Conservation (phyloP, 1,284 basidiomycete species). For the Ustilago cynodontis region DNA sequence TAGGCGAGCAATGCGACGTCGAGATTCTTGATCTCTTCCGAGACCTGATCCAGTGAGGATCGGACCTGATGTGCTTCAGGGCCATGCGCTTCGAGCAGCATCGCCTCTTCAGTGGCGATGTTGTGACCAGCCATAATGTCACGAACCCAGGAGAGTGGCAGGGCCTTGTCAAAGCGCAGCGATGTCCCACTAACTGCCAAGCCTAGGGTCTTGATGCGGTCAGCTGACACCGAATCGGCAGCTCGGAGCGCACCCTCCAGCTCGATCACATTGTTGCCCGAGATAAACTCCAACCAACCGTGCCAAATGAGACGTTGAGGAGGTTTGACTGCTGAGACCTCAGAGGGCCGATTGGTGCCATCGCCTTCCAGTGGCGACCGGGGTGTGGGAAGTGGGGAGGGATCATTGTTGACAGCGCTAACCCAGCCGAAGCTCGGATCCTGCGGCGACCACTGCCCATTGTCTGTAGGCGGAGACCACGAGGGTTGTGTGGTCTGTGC, state of each 20-base stretch:
- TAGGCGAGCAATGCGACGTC: slow-evolving; percentile 34
- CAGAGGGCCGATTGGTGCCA: not conserved
- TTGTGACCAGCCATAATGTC: slow-evolving; percentile 19
- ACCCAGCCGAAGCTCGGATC: slow-evolving; percentile 5
- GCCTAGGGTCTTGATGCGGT: slow-evolving; percentile 17
- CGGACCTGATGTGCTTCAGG: not conserved
- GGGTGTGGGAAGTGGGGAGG: slow-evolving; percentile 5
- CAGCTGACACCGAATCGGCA: slow-evolving; percentile 5
- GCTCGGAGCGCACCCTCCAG: slow-evolving; percentile 23
- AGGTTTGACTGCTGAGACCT: not conserved
- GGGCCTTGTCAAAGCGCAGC: slow-evolving; percentile 27
- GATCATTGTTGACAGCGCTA: not conserved
- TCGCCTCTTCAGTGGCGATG: slow-evolving; percentile 10
- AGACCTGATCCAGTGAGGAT: slow-evolving; percentile 29
- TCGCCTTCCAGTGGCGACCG: slow-evolving; percentile 18
- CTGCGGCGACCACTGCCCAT: slow-evolving; percentile 12
- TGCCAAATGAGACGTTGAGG: slow-evolving; percentile 10
- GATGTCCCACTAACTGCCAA: slow-evolving; percentile 9
- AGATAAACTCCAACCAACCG: slow-evolving; percentile 19
- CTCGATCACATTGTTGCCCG: slow-evolving; percentile 18
- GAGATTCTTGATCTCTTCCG: slow-evolving; percentile 24
- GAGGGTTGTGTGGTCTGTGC: not conserved
- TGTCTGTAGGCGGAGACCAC: slow-evolving; percentile 14
- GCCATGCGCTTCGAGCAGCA: slow-evolving; percentile 29
- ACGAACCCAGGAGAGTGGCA: slow-evolving; percentile 35